Conservation (phyloP, 352 stramenopile species). For the Globisporangium abappressorium region DNA sequence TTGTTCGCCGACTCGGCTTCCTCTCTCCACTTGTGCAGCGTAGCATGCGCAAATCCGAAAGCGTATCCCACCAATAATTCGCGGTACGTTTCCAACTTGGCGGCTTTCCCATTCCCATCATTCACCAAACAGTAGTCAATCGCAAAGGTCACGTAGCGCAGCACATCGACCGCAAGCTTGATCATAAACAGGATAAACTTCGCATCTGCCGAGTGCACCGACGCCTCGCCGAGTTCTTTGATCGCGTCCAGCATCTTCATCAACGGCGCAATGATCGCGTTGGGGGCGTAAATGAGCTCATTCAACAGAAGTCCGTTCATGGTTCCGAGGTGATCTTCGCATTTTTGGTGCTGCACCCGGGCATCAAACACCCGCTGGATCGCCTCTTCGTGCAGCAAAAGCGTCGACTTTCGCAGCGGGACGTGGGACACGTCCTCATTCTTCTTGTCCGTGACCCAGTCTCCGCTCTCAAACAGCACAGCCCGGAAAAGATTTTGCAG, state of each 20-base stretch:
- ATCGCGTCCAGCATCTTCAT: slow-evolving; percentile 83
- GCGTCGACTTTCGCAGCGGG: slow-evolving; percentile 77
- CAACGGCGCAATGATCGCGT: slow-evolving; percentile 74
- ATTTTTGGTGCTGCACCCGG: slow-evolving; percentile 72
- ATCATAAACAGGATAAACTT: slow-evolving; percentile 89
- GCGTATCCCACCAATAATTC: slow-evolving; percentile 50
- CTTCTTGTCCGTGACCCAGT: slow-evolving; percentile 71
- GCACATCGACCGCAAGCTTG: slow-evolving; percentile 75
- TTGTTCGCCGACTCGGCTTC: slow-evolving; percentile 75
- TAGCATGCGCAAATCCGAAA: slow-evolving; percentile 70
- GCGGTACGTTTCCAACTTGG: slow-evolving; percentile 51
- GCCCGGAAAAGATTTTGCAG: slow-evolving; percentile 84
- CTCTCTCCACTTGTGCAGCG: slow-evolving; percentile 73
- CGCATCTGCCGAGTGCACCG: slow-evolving; percentile 77
- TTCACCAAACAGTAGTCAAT: slow-evolving; percentile 44
- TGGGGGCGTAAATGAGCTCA: slow-evolving; percentile 95
- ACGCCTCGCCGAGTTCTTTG: slow-evolving; percentile 77
- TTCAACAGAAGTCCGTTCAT: slow-evolving; percentile 97
- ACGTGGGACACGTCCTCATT: slow-evolving; percentile 70
- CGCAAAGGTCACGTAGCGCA: slow-evolving; percentile 76
- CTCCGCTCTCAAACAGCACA: slow-evolving; percentile 88
- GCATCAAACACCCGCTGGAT: slow-evolving; percentile 74
- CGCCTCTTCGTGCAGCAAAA: slow-evolving; percentile 79
- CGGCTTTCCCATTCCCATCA: slow-evolving; percentile 29
- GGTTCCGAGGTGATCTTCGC: slow-evolving; percentile 90